phyloP scores from a whole-genome alignment of 441 rosid genomes.

The Corymbia citriodora region DNA sequence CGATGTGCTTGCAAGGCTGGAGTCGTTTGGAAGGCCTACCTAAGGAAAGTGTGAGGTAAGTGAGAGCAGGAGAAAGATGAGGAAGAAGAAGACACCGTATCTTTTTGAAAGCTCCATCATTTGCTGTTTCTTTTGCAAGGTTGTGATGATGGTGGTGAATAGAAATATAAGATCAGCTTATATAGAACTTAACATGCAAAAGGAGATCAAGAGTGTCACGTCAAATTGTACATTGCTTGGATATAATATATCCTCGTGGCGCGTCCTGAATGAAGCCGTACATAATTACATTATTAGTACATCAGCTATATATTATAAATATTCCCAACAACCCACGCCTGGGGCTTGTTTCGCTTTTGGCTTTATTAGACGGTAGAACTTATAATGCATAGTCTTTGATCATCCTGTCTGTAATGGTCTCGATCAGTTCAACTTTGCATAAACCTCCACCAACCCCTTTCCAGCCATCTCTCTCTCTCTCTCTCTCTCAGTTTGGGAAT shows the following conservation, averaged over 20 bases:
- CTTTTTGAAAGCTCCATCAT: neutral
- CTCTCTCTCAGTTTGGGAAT: neutral
- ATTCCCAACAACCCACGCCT: neutral
- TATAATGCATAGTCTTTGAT: neutral
- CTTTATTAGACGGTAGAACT: neutral
- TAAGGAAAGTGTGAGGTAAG: neutral
- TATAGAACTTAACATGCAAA: neutral
- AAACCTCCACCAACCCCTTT: neutral
- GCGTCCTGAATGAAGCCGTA: neutral
- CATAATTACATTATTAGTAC: neutral
- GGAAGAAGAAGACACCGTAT: neutral
- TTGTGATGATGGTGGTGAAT: neutral
- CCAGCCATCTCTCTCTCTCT: neutral
- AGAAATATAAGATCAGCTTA: neutral
- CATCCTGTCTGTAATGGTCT: neutral
- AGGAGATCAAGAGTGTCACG: neutral
- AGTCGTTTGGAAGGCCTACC: neutral
- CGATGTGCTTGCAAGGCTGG: conserved; percentile 23
- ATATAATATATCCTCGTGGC: neutral
- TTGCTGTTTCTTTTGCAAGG: neutral
- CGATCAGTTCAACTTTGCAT: neutral
- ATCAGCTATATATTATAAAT: neutral
- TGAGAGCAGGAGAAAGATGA: neutral
- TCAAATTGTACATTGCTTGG: neutral
- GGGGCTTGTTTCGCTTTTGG: neutral